A percentile compares a stretch with the other conserved stretches of the same genome.
Evolutionary conservation across 257 asterid species (phyloP).

Genomic region (Forsythia suspensa): DNA sequence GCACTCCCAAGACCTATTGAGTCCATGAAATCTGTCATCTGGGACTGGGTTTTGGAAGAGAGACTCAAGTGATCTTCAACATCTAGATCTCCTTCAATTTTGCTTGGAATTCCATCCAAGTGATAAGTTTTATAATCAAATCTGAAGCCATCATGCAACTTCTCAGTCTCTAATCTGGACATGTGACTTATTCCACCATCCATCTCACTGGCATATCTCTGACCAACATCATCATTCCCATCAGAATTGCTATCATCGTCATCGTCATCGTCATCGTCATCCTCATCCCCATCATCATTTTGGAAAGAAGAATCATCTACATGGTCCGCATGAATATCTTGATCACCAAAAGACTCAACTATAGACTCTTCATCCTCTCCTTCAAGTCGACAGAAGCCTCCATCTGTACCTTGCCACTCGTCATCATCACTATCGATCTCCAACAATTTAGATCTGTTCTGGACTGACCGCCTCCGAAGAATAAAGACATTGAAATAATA

Average conservation of each 20-base stretch:
- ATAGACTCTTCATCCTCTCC: slow-evolving; percentile 54
- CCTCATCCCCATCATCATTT: slow-evolving; percentile 21
- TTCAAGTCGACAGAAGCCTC: slow-evolving; percentile 30
- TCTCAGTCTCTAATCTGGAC: slow-evolving; percentile 14
- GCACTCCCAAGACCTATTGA: slow-evolving; percentile 5
- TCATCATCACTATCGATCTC: slow-evolving; percentile 90
- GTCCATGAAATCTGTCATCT: slow-evolving; percentile 9
- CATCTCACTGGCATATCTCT: slow-evolving; percentile 22
- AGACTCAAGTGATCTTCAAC: not conserved
- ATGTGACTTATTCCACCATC: slow-evolving; percentile 8
- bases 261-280: slow-evolving; percentile 6
- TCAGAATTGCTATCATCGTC: not conserved
- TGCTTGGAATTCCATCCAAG: not conserved
- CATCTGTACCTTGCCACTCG: slow-evolving; percentile 48
- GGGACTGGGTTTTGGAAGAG: slow-evolving; percentile 9
- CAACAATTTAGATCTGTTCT: slow-evolving; percentile 61
- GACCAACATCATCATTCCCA: slow-evolving; percentile 19
- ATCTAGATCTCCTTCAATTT: not conserved
- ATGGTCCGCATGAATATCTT: slow-evolving; percentile 38
- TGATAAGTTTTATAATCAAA: slow-evolving; percentile 6
- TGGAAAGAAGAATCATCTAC: slow-evolving; percentile 44
- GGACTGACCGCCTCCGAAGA: slow-evolving; percentile 66
- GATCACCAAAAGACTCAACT: slow-evolving; percentile 51
- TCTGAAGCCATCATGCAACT: slow-evolving; percentile 19
- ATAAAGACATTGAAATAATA: slow-evolving; percentile 83